Evolutionary conservation across 1,139 yeast species (phyloP).

Genomic region (Hyphopichia buzzinii): DNA sequence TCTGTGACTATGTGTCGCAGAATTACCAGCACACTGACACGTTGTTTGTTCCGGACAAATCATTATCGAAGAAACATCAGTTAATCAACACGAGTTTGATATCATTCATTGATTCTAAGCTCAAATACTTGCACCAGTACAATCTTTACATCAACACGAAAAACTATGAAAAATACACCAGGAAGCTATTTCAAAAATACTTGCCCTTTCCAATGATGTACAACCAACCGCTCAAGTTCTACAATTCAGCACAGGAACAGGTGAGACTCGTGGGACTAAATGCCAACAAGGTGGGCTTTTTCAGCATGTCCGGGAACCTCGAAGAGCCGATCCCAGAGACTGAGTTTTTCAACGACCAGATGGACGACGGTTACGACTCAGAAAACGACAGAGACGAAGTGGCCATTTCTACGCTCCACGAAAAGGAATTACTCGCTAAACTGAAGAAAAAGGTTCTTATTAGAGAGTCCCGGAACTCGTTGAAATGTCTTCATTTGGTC

Average conservation of each 20-base stretch:
- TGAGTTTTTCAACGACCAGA: constrained; percentile 26
- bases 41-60: constrained; percentile 4
- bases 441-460: constrained; percentile 40
- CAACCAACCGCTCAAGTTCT: constrained; percentile 61
- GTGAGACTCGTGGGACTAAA: constrained; percentile 39
- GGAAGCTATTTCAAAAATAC: constrained; percentile 56
- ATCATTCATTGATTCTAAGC: constrained; percentile 35
- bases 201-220: constrained; percentile 88
- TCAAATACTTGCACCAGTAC: constrained; percentile 56
- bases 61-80: constrained; percentile 12
- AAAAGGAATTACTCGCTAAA: constrained; percentile 43
- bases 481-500: constrained; percentile 48
- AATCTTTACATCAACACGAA: constrained; percentile 56
- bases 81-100: constrained; percentile 24
- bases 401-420: constrained; percentile 51
- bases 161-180: constrained; percentile 65
- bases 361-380: constrained; percentile 15
- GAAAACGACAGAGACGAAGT: constrained; percentile 30
- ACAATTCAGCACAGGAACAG: constrained; percentile 49
- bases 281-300: constrained; percentile 27
- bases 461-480: constrained; percentile 50
- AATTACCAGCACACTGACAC: constrained; percentile 22
- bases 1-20: constrained; percentile 27
- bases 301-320: constrained; percentile 18
- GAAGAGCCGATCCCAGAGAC: constrained; percentile 22